Evolutionary conservation across 345 rosid genomes (phyloP).

Genomic region (Melastoma malabathricum): DNA sequence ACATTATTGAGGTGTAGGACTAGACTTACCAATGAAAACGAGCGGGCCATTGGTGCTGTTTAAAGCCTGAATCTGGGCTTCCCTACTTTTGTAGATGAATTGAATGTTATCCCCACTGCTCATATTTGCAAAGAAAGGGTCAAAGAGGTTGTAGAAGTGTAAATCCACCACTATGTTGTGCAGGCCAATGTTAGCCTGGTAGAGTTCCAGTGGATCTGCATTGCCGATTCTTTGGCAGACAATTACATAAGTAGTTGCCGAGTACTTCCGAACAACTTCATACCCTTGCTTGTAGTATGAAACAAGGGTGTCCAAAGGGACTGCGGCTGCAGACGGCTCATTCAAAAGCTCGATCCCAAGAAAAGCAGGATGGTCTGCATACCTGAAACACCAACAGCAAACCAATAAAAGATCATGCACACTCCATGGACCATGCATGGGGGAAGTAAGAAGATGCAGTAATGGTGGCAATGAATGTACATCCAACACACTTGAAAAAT

Average conservation of each 20-base stretch:
- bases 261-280: slow-evolving; percentile 37
- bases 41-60: slow-evolving; percentile 39
- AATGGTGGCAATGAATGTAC: too few species aligned
- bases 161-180: slow-evolving; percentile 54
- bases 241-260: slow-evolving; percentile 44
- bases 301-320: slow-evolving; percentile 44
- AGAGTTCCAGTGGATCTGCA: slow-evolving; percentile 57
- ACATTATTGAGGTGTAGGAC: too few species aligned
- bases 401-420: background rate
- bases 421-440: too few species aligned
- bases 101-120: slow-evolving; percentile 37
- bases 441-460: too few species aligned
- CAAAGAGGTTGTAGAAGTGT: slow-evolving; percentile 69
- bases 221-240: slow-evolving; percentile 70
- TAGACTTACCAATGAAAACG: slow-evolving; percentile 37
- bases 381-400: slow-evolving; percentile 21
- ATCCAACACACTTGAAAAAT: too few species aligned
- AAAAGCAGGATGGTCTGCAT: slow-evolving; percentile 43
- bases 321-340: slow-evolving; percentile 49
- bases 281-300: slow-evolving; percentile 56
- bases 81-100: slow-evolving; percentile 38
- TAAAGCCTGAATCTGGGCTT: slow-evolving; percentile 40
- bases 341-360: slow-evolving; percentile 64
- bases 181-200: slow-evolving; percentile 43
- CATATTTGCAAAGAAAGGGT: slow-evolving; percentile 38